phyloP scores from a whole-genome alignment of 208 protist genomes.

The Vickermania spadyakhi region DNA sequence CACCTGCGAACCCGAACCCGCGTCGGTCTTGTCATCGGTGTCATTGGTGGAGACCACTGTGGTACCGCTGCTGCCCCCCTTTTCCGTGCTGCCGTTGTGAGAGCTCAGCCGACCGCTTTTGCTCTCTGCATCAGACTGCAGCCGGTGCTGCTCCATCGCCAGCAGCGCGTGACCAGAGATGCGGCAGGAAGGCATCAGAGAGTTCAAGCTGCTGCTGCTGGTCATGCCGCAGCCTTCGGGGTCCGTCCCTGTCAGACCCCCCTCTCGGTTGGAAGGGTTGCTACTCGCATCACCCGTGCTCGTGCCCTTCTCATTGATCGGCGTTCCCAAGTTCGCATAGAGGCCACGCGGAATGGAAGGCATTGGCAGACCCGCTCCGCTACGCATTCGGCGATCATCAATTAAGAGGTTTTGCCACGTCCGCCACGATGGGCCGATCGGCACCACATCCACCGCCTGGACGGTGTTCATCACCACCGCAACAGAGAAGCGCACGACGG shows the following conservation, averaged over 20 bases:
- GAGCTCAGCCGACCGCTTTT: background rate
- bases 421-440: slow-evolving; percentile 5
- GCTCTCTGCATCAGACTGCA: background rate
- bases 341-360: background rate
- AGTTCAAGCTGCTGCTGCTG: background rate
- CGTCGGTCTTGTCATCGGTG: background rate
- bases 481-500: slow-evolving; percentile 26
- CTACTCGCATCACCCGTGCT: background rate
- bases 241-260: too few species aligned
- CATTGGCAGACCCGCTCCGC: background rate
- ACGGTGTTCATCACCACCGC: slow-evolving; percentile 31
- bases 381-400: background rate
- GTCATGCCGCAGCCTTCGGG: background rate
- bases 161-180: background rate
- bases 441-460: slow-evolving; percentile 51
- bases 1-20: background rate
- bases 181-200: background rate
- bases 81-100: background rate
- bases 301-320: too few species aligned
- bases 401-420: background rate
- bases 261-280: background rate
- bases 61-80: background rate
- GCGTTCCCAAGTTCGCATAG: too few species aligned
- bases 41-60: background rate
- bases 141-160: background rate